phyloP scores from a whole-genome alignment of 768 basidiomycete genomes.

The Rhodotorula graminis region DNA sequence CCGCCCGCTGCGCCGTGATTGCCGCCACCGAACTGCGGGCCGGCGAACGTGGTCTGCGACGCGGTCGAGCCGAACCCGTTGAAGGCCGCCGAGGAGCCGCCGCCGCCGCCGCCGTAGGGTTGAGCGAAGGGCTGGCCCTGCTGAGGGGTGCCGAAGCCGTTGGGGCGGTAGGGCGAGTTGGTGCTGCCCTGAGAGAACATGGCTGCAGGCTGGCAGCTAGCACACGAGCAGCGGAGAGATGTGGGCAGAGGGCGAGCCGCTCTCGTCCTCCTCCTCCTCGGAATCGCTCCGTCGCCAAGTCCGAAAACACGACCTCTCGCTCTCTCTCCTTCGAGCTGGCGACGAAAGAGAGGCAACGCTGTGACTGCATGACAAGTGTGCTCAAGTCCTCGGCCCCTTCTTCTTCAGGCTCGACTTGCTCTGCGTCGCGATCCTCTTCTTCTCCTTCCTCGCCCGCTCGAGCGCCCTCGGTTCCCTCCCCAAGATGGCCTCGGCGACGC shows the following conservation, averaged over 20 bases:
- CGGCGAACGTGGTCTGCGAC: slow-evolving; percentile 1
- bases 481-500: slow-evolving; percentile 14
- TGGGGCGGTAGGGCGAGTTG: slow-evolving; percentile 17
- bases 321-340: too few species aligned
- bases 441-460: slow-evolving; percentile 36
- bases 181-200: slow-evolving; percentile 21
- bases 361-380: not conserved
- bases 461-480: slow-evolving; percentile 24
- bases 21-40: slow-evolving; percentile 30
- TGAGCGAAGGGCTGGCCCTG: slow-evolving; percentile 10
- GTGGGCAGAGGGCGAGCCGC: not conserved
- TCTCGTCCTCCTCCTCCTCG: not conserved
- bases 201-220: not conserved
- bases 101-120: slow-evolving; percentile 4
- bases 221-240: not conserved
- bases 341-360: too few species aligned
- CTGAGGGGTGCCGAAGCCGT: slow-evolving; percentile 8
- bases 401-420: slow-evolving; percentile 15
- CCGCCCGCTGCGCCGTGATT: not conserved
- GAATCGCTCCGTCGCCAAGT: not conserved
- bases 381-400: not conserved
- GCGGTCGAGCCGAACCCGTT: not conserved
- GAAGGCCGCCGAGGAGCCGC: not conserved
- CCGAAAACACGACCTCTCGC: not conserved
- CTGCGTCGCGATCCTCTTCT: slow-evolving; percentile 26